Percentiles rank a stretch among this genome's conserved stretches.
phyloP scores from a whole-genome alignment of 176 grass and related monocot genomes.

The Musa beccarii region DNA sequence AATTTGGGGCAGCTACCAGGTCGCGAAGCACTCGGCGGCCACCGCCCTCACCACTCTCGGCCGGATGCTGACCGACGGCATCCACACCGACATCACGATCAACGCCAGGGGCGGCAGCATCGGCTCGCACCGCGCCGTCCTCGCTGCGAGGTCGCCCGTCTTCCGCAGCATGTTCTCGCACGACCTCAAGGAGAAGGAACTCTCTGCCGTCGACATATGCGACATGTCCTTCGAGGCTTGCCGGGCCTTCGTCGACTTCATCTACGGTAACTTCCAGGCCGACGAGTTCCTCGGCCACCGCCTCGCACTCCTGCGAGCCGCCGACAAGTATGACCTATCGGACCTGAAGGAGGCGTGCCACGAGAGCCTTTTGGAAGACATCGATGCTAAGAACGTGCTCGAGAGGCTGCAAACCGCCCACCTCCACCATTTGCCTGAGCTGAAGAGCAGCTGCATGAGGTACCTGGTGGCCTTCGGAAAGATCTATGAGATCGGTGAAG shows the following conservation, averaged over 20 bases:
- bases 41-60: conserved; percentile 39
- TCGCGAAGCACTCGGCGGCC: conserved; percentile 41
- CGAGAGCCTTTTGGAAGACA: conserved; percentile 78
- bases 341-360: conserved; percentile 85
- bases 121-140: conserved; percentile 62
- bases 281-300: conserved; percentile 69
- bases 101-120: conserved; percentile 67
- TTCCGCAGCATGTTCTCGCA: conserved; percentile 96
- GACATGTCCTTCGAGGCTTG: conserved; percentile 78
- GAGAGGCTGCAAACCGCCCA: conserved; percentile 69
- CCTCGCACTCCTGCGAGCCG: conserved; percentile 62
- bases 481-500: conserved; percentile 76
- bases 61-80: conserved; percentile 59
- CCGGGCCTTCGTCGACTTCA: conserved; percentile 77
- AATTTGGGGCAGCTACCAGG: conserved; percentile 54
- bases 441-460: conserved; percentile 68
- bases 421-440: conserved; percentile 43
- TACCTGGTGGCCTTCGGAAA: conserved; percentile 91
- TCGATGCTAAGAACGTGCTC: conserved; percentile 58
- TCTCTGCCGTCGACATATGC: conserved; percentile 60
- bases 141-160: conserved; percentile 54
- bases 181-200: conserved; percentile 81
- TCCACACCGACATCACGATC: conserved; percentile 88
- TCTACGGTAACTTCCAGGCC: conserved; percentile 51
- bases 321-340: conserved; percentile 78